Evolutionary conservation across 1,284 basidiomycete species (phyloP).

Genomic region (Laetiporus sulphureus): DNA sequence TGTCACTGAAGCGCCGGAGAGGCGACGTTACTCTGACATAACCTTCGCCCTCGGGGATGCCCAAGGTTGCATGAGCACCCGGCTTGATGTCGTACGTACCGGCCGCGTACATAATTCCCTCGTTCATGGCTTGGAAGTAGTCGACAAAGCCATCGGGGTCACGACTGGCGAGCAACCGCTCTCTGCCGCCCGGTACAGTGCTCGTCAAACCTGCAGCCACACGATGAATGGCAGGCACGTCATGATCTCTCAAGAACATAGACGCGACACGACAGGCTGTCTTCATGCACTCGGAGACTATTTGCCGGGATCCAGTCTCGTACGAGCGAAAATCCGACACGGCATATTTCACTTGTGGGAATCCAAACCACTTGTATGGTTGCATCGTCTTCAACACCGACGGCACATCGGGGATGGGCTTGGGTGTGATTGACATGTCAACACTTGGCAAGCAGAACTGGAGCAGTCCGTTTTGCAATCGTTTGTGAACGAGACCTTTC

Average conservation of each 20-base stretch:
- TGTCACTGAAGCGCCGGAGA: slow-evolving; percentile 79
- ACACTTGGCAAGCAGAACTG: slow-evolving; percentile 3
- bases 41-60: slow-evolving; percentile 60
- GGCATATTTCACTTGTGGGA: slow-evolving; percentile 48
- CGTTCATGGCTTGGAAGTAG: slow-evolving; percentile 25
- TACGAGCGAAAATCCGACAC: slow-evolving; percentile 23
- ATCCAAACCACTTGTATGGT: slow-evolving; percentile 41
- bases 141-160: slow-evolving; percentile 37
- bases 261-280: slow-evolving; percentile 77
- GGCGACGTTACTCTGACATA: slow-evolving; percentile 89
- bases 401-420: slow-evolving; percentile 15
- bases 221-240: slow-evolving; percentile 67
- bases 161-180: slow-evolving; percentile 27
- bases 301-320: slow-evolving; percentile 37
- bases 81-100: slow-evolving; percentile 47
- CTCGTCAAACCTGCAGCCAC: slow-evolving; percentile 17
- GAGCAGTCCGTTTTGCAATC: slow-evolving; percentile 8
- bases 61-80: slow-evolving; percentile 65
- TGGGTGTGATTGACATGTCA: slow-evolving; percentile 12
- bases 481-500: slow-evolving; percentile 5
- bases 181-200: slow-evolving; percentile 14
- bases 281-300: slow-evolving; percentile 85
- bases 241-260: slow-evolving; percentile 55
- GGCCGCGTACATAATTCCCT: slow-evolving; percentile 28
- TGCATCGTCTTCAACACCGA: slow-evolving; percentile 14